Conservation (phyloP, 1,139 yeast species). For the Suhomyces bolitotheri region DNA sequence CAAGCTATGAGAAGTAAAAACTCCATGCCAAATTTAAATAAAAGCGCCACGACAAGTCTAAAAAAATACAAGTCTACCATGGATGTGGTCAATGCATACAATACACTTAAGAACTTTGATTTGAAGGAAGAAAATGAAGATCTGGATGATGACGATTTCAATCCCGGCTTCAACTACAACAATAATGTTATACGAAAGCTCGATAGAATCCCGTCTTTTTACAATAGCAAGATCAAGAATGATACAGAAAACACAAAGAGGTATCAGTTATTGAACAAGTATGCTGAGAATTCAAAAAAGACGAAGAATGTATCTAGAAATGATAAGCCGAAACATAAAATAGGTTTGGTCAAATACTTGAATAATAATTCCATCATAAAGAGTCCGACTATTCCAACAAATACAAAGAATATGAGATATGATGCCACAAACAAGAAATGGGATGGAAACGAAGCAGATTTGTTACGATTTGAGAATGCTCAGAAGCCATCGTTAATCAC, state of each 20-base stretch:
- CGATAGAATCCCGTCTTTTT: conserved; percentile 48
- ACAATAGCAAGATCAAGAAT: conserved; percentile 18
- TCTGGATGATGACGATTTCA: conserved; percentile 12
- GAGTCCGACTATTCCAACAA: conserved; percentile 14
- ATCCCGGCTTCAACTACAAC: conserved; percentile 33
- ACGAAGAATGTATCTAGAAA: conserved; percentile 10
- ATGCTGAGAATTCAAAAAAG: conserved; percentile 22
- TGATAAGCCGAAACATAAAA: conserved; percentile 18
- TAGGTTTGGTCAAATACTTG: conserved; percentile 37
- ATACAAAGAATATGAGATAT: conserved; percentile 46
- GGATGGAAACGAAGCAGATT: conserved; percentile 71
- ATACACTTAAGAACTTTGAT: conserved; percentile 14
- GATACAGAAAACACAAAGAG: conserved; percentile 12
- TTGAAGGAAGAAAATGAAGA: conserved; percentile 14
- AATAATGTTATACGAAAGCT: conserved; percentile 39
- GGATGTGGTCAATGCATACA: conserved; percentile 22
- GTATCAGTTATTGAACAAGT: conserved; percentile 30
- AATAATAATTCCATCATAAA: conserved; percentile 24
- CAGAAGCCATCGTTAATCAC: conserved; percentile 40
- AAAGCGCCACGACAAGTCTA: conserved; percentile 16
- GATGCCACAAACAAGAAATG: conserved; percentile 54
- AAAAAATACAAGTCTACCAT: conserved; percentile 37
- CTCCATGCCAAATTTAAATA: conserved; percentile 31
- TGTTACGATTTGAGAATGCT: conserved; percentile 31
- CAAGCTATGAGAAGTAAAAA: conserved; percentile 18